Base-by-base conservation (phyloP, 116 monocot genomes). In the Zostera marina region DNA sequence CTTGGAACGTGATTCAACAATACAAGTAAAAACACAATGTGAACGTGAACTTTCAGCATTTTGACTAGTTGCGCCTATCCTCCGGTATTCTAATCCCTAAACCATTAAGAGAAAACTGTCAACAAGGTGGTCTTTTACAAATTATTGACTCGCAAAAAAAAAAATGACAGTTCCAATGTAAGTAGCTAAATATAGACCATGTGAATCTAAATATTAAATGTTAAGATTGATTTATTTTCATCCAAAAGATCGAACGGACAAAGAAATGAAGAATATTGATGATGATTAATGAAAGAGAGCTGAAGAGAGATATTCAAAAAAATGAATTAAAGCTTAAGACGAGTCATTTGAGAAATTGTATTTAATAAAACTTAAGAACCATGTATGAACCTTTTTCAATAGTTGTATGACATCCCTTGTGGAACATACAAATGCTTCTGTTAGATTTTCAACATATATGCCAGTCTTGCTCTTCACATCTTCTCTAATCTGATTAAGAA, bases 21-120 rank as follows among this genome's bases (percentile, higher is more conserved):
- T 73, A 59, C 93, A 93, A 22, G 93, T 93, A 68, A 93, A 88
- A 52, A 93, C 88, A 67, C 93, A 88, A 70, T 93, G 93, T 71
- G 93, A 93, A 26, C 93, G 93, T 8, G 93, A 93, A 71, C 93
- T 93, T 58, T 93, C 93, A 52, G 71, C 70, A 63, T 93, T 93
- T 65, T 81, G 69, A 65, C 81, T 84, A 9, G 93, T 93, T 59
- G 84, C 88, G 59, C 93, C 79, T 3, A 68, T 88, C 48, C 81
- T 79, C 61, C 93, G 72, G 47, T 88, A 88, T 60, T 84, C 79
- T 43, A 93, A 63, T 11, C 93, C 93, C 93, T 93, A 75, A 14
- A 25, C 9, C 19, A 52, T 22, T 7, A 57, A 42, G 53, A 4
- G 54, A 59, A 58, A 21, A 7, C 0, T n/a, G 11, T 49, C 3